These are phyloP conservation scores for Chloromonas sp. DNA, from an alignment of 163 green algal species.

Conservation along the genomic window DNA sequence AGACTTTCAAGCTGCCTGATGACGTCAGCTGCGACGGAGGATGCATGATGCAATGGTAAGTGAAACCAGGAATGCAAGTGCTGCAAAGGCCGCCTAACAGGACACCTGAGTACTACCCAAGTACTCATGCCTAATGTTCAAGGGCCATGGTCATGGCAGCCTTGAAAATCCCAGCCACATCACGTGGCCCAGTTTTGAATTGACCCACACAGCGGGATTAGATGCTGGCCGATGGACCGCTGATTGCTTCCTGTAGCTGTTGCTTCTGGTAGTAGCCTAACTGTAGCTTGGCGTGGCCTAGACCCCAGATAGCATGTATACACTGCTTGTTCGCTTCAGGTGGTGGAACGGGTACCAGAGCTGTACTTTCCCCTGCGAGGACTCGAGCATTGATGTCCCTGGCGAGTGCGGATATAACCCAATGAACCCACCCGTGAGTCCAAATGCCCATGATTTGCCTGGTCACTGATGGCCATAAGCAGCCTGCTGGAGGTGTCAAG, in stretches of 20 bases:
- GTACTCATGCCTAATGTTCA: too few relatives aligned
- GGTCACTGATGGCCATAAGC: too few relatives aligned
- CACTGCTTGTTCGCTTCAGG: background rate
- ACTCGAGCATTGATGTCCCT: background rate
- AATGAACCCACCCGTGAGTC: background rate
- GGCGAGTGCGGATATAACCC: constrained; percentile 10
- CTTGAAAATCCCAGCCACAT: background rate
- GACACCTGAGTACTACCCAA: too few relatives aligned
- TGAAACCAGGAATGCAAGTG: background rate
- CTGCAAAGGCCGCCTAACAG: background rate
- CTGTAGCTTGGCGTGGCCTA: background rate
- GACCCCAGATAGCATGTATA: too few relatives aligned
- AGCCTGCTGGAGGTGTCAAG: too few relatives aligned
- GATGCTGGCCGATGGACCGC: background rate
- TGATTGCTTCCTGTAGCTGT: background rate
- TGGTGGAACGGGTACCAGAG: background rate
- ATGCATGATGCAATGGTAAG: constrained; percentile 22
- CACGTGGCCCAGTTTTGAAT: background rate
- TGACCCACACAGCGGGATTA: background rate
- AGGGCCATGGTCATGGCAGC: background rate
- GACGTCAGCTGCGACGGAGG: constrained; percentile 15
- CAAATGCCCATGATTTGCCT: too few relatives aligned
- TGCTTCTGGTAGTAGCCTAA: background rate
- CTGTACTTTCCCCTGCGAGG: background rate
- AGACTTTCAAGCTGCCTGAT: background rate